Base-by-base conservation (phyloP, 2,329 filamentous ascomycete genomes). In the Coniochaeta sp. region DNA sequence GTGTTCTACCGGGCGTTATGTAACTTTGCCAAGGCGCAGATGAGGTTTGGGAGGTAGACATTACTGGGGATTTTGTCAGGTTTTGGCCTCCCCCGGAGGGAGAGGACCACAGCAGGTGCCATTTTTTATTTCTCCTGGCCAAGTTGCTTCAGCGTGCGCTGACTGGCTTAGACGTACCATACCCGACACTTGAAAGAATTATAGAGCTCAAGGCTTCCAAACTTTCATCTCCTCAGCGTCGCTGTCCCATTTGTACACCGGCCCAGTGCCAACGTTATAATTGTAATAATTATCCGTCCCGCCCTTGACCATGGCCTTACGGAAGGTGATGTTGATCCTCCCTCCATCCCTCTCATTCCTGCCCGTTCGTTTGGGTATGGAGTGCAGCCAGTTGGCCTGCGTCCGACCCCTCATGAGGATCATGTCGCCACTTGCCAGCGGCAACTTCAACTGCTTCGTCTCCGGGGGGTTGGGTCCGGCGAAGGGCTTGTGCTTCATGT, bases 1-100 rank as follows among this genome's bases (percentile, higher is more conserved):
- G 89, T 96, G 33, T 99, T 98, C 73, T 79, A 98, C 64, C 83
- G 88, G 64, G 93, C 89, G 1, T 76, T 99, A 67, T 89, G 90
- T 73, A 91, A 89, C 68, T 99, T 86, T 75, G 89, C 91, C 11
- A 88, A 87, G 65, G 93, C 93, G 3, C 90, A 96, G 74, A 96
- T 98, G 83, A 85, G 93, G 61, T 86, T 93, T 68, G 93, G 93
- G 50, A 84, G 80, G 70, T 87, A 79, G 71, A 56, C 33, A 6
- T 31, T 22, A 7, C 14, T 34, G 14, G 16, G 34, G 9, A 31
- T 12, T 38, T 12, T 38, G 11, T 24, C n/a, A 16, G n/a, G n/a
- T 34, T 12, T 24, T 31, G 28, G 28, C 9, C 9, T 6, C 28
- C 28, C 28, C 28, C 28, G 5, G 28, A 31, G 28, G 28, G n/a